phyloP scores from a whole-genome alignment of 495 filamentous ascomycete species.

The Collariella sp. region DNA sequence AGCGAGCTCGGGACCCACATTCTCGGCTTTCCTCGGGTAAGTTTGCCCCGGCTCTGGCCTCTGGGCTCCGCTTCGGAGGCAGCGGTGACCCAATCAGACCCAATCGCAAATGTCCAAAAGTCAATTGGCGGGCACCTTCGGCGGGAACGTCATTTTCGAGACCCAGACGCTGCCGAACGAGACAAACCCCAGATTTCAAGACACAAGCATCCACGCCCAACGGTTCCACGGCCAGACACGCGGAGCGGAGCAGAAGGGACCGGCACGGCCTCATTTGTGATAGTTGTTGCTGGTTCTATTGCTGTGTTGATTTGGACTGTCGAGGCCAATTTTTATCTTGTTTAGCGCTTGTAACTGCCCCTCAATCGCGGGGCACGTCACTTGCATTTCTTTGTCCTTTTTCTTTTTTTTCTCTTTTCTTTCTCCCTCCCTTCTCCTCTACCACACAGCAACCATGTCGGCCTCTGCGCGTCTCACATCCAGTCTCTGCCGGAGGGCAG shows the following conservation, averaged over 20 bases:
- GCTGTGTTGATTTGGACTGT: neutral
- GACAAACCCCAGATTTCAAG: neutral
- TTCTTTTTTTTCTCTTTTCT: neutral
- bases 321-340: neutral
- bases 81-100: conserved; percentile 15
- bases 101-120: conserved; percentile 21
- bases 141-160: conserved; percentile 22
- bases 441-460: conserved; percentile 19
- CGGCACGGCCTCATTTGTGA: neutral
- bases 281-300: neutral
- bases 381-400: neutral
- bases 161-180: neutral
- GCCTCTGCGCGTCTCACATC: conserved; percentile 23
- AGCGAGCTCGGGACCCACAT: neutral
- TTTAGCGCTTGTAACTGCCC: neutral
- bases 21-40: conserved; percentile 22
- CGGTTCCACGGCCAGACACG: neutral
- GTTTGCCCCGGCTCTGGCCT: neutral
- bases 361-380: neutral
- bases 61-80: conserved; percentile 5
- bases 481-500: conserved; percentile 23
- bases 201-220: neutral
- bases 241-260: neutral
- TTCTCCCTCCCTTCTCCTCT: neutral
- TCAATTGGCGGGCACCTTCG: conserved; percentile 16